Base-by-base conservation (phyloP, 2,329 filamentous ascomycete genomes). In the Nigrospora sphaerica region DNA sequence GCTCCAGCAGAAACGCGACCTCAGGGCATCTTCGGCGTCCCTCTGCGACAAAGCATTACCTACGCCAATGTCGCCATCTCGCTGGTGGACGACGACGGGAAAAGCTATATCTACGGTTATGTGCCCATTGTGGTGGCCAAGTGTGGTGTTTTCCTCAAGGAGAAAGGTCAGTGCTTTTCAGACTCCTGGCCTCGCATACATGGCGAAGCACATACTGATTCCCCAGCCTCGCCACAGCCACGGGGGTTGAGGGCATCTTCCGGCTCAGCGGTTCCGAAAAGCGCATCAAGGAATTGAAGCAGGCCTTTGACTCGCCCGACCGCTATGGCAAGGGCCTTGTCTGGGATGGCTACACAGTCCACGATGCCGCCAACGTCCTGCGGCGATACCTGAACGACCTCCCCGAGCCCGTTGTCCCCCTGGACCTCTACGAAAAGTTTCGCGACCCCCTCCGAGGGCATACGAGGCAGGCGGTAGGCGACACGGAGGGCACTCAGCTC, bases 61-160 rank as follows among this genome's bases (percentile, higher is more conserved):
- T 97, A 98, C 65, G 93, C 93, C 49, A 98, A 97, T 62, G 93
- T 98, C 50, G 93, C 93, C 53, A 98, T 98, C 60, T 97, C 92
- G 18, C 79, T 98, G 28, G 87, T 93, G 54, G 91, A 97, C 63
- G 88, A 92, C 54, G 80, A 93, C 54, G 92, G 92, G 32, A 83
- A 93, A 65, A 95, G 89, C 69, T 97, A 95, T 66, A 96, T 97
- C 45, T 98, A 97, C 65, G 93, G 93, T 60, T 97, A 97, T 61
- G 92, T 98, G 9, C 93, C 93, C 16, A 97, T 98, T 54, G 92
- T 98, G 38, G 92, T 98, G 45, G 93, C 93, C 33, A 98, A 98
- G 67, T 97, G 93, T 64, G 93, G 93, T 52, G 91, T 98, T 4
- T 98, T 91, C 57, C 66, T 98, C 54, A 98, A 98, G 68, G 93